phyloP scores from a whole-genome alignment of 192 early-diverging fungal genomes.

The Oehlia diaphana region DNA sequence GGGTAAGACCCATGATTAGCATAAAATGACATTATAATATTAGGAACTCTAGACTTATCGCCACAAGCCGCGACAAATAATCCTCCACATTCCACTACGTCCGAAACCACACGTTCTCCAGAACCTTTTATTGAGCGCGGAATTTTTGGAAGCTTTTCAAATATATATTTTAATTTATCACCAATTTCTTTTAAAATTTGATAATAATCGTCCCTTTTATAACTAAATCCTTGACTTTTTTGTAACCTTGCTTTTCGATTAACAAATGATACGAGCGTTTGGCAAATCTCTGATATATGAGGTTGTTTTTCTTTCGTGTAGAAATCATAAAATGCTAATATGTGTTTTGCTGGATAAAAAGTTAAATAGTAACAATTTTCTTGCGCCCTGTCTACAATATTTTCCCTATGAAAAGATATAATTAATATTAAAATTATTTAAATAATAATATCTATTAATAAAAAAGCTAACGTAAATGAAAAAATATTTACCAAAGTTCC shows the following conservation, averaged over 20 bases:
- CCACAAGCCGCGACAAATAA: conserved; percentile 30
- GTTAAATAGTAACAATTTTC: conserved; percentile 19
- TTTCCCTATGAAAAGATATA: background rate
- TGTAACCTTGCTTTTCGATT: background rate
- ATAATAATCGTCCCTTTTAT: background rate
- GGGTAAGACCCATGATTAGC: conserved; percentile 22
- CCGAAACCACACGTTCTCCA: conserved; percentile 8
- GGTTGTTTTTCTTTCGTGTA: background rate
- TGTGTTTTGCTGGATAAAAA: conserved; percentile 17
- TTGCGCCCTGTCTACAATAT: background rate
- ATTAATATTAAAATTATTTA: background rate
- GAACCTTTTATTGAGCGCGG: background rate
- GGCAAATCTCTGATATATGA: background rate
- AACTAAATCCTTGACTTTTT: background rate
- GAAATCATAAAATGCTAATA: conserved; percentile 20
- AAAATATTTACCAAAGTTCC: background rate
- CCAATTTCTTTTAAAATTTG: conserved; percentile 16
- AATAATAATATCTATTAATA: no score
- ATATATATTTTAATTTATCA: conserved; percentile 13
- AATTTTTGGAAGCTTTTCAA: background rate
- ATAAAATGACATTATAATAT: conserved; percentile 31
- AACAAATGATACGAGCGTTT: conserved; percentile 17
- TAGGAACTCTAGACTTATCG: conserved; percentile 30
- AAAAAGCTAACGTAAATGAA: background rate
- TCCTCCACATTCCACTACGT: conserved; percentile 4